Evolutionary conservation across 2,329 filamentous ascomycete species (phyloP).

Genomic region (Aspergillus sp.): DNA sequence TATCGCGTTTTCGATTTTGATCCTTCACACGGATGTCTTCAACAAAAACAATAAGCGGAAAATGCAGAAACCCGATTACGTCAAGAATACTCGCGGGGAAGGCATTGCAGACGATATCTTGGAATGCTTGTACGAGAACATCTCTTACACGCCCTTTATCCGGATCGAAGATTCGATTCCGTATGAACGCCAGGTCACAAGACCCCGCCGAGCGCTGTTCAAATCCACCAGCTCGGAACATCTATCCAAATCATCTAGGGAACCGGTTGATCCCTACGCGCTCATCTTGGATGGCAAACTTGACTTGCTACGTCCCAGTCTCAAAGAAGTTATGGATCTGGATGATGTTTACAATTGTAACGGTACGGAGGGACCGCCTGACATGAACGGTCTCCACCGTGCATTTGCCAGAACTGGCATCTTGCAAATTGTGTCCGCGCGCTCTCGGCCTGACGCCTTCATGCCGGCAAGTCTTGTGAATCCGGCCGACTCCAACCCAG

Average conservation of each 20-base stretch:
- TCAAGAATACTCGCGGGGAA: constrained; percentile 88
- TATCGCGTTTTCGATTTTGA: constrained; percentile 91
- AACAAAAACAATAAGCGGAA: constrained; percentile 99
- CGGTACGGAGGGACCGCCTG: constrained; percentile 65
- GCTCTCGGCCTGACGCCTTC: constrained; percentile 90
- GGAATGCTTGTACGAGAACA: constrained; percentile 97
- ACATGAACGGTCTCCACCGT: constrained; percentile 72
- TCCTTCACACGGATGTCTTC: constrained; percentile 97
- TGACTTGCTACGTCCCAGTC: constrained; percentile 69
- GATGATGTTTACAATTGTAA: constrained; percentile 89
- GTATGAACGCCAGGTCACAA: constrained; percentile 64
- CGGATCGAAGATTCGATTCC: constrained; percentile 82
- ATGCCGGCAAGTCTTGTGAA: constrained; percentile 82
- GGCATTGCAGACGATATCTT: constrained; percentile 89
- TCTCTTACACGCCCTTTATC: constrained; percentile 96
- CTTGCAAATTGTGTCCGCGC: constrained; percentile 86
- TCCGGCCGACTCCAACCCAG: constrained; percentile 76
- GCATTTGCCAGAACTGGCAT: constrained; percentile 88
- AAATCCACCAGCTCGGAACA: constrained; percentile 57
- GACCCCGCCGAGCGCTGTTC: constrained; percentile 63
- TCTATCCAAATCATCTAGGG: constrained; percentile 58
- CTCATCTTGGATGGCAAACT: constrained; percentile 85
- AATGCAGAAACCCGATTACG: constrained; percentile 92
- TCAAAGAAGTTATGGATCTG: constrained; percentile 85
- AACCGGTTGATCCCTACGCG: constrained; percentile 91